Conservation (phyloP, 306 rosid species). For the Cucumis hystrix region DNA sequence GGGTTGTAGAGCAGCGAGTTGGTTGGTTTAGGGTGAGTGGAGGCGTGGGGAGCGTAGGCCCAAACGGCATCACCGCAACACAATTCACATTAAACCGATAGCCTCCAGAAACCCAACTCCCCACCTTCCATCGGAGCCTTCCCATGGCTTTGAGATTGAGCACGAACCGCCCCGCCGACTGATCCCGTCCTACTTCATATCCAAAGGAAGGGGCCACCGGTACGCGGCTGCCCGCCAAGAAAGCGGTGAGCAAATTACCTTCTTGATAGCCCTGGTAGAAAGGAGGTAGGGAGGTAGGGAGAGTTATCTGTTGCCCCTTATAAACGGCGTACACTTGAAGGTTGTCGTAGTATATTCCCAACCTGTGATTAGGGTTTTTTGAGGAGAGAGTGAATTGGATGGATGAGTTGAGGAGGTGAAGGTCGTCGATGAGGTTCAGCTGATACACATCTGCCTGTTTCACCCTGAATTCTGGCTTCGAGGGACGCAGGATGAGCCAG, state of each 20-base stretch:
- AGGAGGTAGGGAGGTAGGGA: constrained; percentile 46
- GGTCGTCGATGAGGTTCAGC: constrained; percentile 42
- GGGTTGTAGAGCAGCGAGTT: constrained; percentile 57
- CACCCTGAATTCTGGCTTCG: constrained; percentile 71
- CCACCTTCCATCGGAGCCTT: constrained; percentile 74
- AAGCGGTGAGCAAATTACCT: constrained; percentile 48
- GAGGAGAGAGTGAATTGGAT: constrained; percentile 66
- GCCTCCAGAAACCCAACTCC: constrained; percentile 85
- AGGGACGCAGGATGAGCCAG: constrained; percentile 56
- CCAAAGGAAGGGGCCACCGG: constrained; percentile 72
- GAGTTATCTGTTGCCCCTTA: constrained; percentile 67
- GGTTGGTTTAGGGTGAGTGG: constrained; percentile 48
- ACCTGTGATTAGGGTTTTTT: constrained; percentile 69
- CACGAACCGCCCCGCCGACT: constrained; percentile 41
- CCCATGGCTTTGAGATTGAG: constrained; percentile 54
- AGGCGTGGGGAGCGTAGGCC: constrained; percentile 28
- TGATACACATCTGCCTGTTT: constrained; percentile 58
- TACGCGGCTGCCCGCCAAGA: constrained; percentile 39
- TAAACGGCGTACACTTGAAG: constrained; percentile 51
- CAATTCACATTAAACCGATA: constrained; percentile 61
- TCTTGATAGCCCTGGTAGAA: constrained; percentile 69
- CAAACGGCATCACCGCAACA: constrained; percentile 53
- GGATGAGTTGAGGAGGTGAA: constrained; percentile 62
- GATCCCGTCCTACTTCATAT: constrained; percentile 63
- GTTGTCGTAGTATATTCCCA: constrained; percentile 74